Conservation (phyloP, 1,284 basidiomycete species). For the Melampsora larici-populina region DNA sequence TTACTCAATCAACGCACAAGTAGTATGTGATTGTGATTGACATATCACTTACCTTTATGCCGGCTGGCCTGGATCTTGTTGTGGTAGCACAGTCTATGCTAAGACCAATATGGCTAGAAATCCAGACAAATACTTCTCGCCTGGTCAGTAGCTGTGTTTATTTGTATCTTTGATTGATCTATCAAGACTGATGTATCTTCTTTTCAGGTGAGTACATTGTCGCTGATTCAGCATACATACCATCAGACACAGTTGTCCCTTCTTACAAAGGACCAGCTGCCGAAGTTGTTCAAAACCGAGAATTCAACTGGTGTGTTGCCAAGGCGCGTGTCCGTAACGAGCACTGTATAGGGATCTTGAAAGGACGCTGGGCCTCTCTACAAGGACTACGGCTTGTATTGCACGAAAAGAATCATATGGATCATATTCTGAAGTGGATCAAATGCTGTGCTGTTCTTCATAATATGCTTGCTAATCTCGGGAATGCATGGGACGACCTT, state of each 20-base stretch:
- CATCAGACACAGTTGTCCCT: not conserved
- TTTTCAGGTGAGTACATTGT: slow-evolving; percentile 23
- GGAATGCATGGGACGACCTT: slow-evolving; percentile 12
- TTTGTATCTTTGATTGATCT: not conserved
- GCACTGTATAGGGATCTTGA: too few relatives aligned
- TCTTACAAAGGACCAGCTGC: slow-evolving; percentile 18
- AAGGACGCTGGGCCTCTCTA: too few relatives aligned
- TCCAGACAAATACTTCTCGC: too few relatives aligned
- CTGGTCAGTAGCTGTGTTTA: not conserved
- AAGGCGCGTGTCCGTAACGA: too few relatives aligned
- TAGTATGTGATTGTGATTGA: slow-evolving; percentile 19
- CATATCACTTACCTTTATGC: slow-evolving; percentile 12
- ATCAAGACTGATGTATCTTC: not conserved
- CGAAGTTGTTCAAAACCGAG: too few relatives aligned
- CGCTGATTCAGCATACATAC: slow-evolving; percentile 11
- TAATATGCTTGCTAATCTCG: slow-evolving; percentile 18
- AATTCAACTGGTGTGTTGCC: too few relatives aligned
- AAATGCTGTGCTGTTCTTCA: slow-evolving; percentile 11
- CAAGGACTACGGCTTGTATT: slow-evolving; percentile 7
- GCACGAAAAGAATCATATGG: not conserved
- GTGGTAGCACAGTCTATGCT: not conserved
- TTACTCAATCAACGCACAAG: slow-evolving; percentile 23
- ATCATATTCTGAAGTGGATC: slow-evolving; percentile 7
- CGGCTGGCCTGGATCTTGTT: slow-evolving; percentile 26
- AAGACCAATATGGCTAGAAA: slow-evolving; percentile 5